Conservation (phyloP, 345 rosid genomes). For the Euphorbia tirucalli region DNA sequence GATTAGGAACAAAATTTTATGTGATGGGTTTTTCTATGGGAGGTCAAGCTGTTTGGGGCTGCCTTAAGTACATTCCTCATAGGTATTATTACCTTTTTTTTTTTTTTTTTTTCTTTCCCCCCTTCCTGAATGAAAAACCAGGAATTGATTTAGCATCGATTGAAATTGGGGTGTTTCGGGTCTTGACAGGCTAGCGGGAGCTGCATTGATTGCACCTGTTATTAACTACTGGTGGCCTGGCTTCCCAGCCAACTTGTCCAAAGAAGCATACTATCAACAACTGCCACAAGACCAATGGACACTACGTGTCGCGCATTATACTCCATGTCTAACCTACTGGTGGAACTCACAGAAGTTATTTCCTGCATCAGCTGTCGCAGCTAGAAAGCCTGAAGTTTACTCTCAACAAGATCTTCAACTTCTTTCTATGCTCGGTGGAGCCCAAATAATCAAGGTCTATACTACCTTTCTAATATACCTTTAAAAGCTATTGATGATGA, state of each 20-base stretch:
- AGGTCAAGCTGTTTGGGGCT: slow-evolving; percentile 29
- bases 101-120: too few species aligned
- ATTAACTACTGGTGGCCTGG: slow-evolving; percentile 36
- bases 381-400: slow-evolving; percentile 7
- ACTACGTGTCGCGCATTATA: slow-evolving; percentile 16
- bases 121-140: background rate
- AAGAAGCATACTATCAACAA: slow-evolving; percentile 22
- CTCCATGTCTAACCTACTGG: slow-evolving; percentile 27
- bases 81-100: too few species aligned
- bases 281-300: slow-evolving; percentile 25
- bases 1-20: slow-evolving; percentile 23
- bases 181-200: slow-evolving; percentile 27
- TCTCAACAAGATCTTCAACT: slow-evolving; percentile 21
- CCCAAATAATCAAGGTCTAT: slow-evolving; percentile 4
- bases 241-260: slow-evolving; percentile 24
- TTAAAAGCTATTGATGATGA: too few species aligned
- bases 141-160: too few species aligned
- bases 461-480: too few species aligned
- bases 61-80: slow-evolving; percentile 35
- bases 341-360: slow-evolving; percentile 32
- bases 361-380: slow-evolving; percentile 21
- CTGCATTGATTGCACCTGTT: slow-evolving; percentile 22
- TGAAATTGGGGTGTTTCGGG: background rate
- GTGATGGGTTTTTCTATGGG: slow-evolving; percentile 30
- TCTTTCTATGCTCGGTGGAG: background rate